A percentile compares a stretch with the other conserved stretches of the same genome.
Evolutionary conservation across 805 yeast genomes (phyloP).

Genomic region (Kuraishia capsulata): DNA sequence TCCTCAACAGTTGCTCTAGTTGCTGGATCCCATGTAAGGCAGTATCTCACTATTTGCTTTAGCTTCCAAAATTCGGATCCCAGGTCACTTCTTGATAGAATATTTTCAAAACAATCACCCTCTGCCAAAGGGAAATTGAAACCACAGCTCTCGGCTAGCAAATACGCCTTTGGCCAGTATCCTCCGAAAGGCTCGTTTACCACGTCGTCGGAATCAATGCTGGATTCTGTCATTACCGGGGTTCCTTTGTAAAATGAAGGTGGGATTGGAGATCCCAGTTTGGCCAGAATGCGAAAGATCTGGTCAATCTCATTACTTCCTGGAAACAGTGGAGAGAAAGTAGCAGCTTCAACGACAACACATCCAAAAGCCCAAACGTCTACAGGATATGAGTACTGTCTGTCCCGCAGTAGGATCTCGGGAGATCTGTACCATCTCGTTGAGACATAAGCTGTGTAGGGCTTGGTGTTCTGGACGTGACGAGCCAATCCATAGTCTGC

Average conservation of each 20-base stretch:
- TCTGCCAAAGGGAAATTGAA: constrained; percentile 44
- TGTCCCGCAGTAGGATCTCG: constrained; percentile 61
- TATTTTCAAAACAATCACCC: constrained; percentile 37
- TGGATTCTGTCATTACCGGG: constrained; percentile 7
- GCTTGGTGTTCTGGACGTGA: constrained; percentile 38
- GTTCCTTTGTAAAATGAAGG: constrained; percentile 5
- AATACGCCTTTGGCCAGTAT: constrained; percentile 56
- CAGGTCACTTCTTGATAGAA: constrained; percentile 38
- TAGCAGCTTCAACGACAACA: constrained; percentile 66
- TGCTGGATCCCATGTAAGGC: constrained; percentile 76
- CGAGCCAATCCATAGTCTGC: constrained; percentile 81
- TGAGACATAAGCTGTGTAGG: constrained; percentile 69
- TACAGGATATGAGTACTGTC: constrained; percentile 54
- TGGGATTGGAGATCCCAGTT: constrained; percentile 65
- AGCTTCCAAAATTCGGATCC: constrained; percentile 25
- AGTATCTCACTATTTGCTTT: constrained; percentile 32
- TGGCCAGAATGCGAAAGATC: constrained; percentile 53
- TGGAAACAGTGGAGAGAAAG: constrained; percentile 73
- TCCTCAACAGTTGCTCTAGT: constrained; percentile 28
- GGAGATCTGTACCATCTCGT: constrained; percentile 87
- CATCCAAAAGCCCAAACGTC: constrained; percentile 87
- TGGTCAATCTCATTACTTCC: constrained; percentile 79
- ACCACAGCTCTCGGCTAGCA: constrained; percentile 44
- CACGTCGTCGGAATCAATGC: too few relatives aligned
- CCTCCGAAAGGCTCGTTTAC: constrained; percentile 62